Evolutionary conservation across 2,329 filamentous ascomycete species (phyloP), one percentile per base, ranked within the genome.

Genomic region (Claviceps pusilla): DNA sequence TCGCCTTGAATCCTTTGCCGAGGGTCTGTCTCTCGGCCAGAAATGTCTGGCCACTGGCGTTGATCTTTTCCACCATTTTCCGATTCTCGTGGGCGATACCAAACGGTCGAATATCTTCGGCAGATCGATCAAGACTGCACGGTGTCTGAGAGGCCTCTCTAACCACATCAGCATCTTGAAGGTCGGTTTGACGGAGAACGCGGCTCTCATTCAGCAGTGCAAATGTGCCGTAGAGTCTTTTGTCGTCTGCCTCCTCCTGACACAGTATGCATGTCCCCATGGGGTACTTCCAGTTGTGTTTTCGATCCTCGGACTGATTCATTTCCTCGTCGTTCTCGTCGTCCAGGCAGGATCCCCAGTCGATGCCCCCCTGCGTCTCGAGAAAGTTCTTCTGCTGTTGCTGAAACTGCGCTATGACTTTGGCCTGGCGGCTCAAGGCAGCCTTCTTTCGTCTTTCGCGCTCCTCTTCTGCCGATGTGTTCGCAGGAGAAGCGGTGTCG

Each of bases 371-470:
- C 67, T 96, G 90, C 59, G 85, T 93, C 55, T 88, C 86, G 71
- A 98, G 73, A 70, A 98, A 98, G 62, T 82, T 93, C 69, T 94
- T 91, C 66, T 97, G 94, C 65, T 98, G 91, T 65, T 95, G 86
- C 66, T 97, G 93, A 70, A 98, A 96, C 65, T 96, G 89, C 1
- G 90, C 93, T 90, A 98, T 96, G 37, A 98, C 89, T 63, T 83
- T 86, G 2, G 90, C 90, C 68, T 97, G 90, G 28, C 93, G 82
- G 61, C 89, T 91, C 45, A 90, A 71, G 0, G 93, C 93, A 52
- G 91, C 87, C 68, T 87, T 86, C 75, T 96, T 98, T 73, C 91
- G 95, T 57, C 82, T 74, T 67, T 91, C 87, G 16, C 81, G 79
- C 63, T 91, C 87, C 59, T 85, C 85, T 56, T 87, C 84, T 42